Evolutionary conservation across 2,329 filamentous ascomycete genomes (phyloP), one percentile per base, ranked within the genome.

Genomic region (Rhynchosporium agropyri): DNA sequence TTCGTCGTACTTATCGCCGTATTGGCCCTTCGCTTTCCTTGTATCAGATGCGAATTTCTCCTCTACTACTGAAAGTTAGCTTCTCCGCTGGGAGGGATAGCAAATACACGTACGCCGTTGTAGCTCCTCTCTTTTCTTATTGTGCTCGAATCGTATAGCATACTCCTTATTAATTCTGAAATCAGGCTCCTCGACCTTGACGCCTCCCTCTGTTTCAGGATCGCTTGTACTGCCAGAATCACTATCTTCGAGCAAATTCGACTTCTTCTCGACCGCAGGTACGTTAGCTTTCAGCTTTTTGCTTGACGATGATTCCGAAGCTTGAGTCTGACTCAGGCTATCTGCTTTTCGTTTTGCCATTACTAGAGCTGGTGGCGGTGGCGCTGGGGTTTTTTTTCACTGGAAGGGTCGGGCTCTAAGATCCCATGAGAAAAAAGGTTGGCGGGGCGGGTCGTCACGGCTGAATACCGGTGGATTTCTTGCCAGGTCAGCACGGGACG

Each of bases 101-200:
- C 13, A 26, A 38, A 13, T 33, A 9, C n/a, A 77, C 85, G 71
- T 73, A 90, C 88, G 76, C 73, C 84, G 83, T 15, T 92, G 88
- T 67, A 87, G 80, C 75, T 99, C 95, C 74, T 96, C 93, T 63
- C 94, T 86, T 79, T 97, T 97, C 80, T 98, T 97, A 79, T 99
- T 99, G 79, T 98, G 84, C 76, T 99, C 95, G 71, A 97, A 98
- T 46, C 91, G 84, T 69, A 85, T 86, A 49, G 95, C 95, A 76
- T 89, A 99, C 58, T 96, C 91, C 75, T 92, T 82, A 77, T 99
- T 98, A 77, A 99, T 88, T 75, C 90, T 92, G 75, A 98, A 84
- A 36, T 76, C 76, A 43, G 75, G 72, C 43, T 69, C 72, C 15
- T 73, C 38, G 63, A 74, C 75, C 69, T 69, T 72, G 71, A 69